Evolutionary conservation across 805 yeast species (phyloP).

Genomic region (Naumovozyma castellii): DNA sequence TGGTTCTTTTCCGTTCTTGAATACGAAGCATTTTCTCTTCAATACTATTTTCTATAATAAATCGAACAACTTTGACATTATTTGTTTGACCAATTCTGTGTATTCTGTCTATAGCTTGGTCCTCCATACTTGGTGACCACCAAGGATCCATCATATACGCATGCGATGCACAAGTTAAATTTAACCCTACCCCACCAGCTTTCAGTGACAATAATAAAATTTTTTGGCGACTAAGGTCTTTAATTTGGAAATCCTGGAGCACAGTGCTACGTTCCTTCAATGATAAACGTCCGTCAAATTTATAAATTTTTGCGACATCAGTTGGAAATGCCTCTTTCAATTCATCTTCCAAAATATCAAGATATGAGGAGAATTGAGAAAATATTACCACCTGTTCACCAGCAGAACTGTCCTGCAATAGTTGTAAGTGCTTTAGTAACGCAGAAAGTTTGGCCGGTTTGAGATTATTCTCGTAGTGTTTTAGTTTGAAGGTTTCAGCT

Average conservation of each 20-base stretch:
- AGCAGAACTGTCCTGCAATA: slow-evolving; percentile 44
- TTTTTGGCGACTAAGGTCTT: slow-evolving; percentile 29
- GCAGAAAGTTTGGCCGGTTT: slow-evolving; percentile 71
- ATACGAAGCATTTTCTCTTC: slow-evolving; percentile 83
- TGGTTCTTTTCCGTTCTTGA: slow-evolving; percentile 72
- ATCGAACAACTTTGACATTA: slow-evolving; percentile 65
- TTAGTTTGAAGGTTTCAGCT: slow-evolving; percentile 10
- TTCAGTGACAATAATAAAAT: slow-evolving; percentile 67
- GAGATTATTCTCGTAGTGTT: slow-evolving; percentile 24
- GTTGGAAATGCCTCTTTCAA: slow-evolving; percentile 39
- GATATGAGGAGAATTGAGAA: slow-evolving; percentile 78
- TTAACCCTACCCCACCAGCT: slow-evolving; percentile 92
- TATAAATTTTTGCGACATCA: slow-evolving; percentile 34
- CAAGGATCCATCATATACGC: slow-evolving; percentile 94
- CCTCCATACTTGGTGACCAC: slow-evolving; percentile 92
- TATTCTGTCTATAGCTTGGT: slow-evolving; percentile 84
- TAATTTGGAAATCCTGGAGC: slow-evolving; percentile 42
- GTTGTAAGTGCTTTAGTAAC: slow-evolving; percentile 47
- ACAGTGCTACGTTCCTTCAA: slow-evolving; percentile 56
- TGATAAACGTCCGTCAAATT: slow-evolving; percentile 76
- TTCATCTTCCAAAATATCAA: slow-evolving; percentile 65
- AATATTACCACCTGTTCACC: slow-evolving; percentile 77
- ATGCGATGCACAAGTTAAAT: slow-evolving; percentile 71
- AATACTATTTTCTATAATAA: slow-evolving; percentile 72
- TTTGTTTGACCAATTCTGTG: slow-evolving; percentile 82